These are phyloP conservation scores for Aspergillus leporis DNA, from an alignment of 495 filamentous ascomycete genomes.

Conservation along the genomic window DNA sequence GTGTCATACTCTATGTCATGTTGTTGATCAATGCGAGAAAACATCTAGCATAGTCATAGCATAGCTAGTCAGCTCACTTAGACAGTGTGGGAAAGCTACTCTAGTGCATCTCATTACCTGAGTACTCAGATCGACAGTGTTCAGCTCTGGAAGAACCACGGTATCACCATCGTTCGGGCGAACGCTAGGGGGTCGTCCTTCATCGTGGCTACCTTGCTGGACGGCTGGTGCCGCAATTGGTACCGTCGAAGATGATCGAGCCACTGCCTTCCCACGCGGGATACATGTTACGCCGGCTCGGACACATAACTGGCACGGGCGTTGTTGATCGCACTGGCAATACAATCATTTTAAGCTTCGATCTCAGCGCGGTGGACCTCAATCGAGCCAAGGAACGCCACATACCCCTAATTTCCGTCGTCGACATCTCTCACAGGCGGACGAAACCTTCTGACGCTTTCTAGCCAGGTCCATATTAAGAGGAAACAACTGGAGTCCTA, in stretches of 20 bases:
- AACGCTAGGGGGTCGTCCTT: background rate
- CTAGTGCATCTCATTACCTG: background rate
- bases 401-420: conserved; percentile 1
- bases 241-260: too few relatives aligned
- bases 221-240: too few relatives aligned
- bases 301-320: conserved; percentile 6
- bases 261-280: background rate
- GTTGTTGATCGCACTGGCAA: conserved; percentile 2
- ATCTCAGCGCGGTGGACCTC: background rate
- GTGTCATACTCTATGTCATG: conserved; percentile 6
- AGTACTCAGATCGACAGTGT: conserved; percentile 2
- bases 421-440: conserved; percentile 3
- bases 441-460: conserved; percentile 4
- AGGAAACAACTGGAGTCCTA: too few relatives aligned
- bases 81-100: too few relatives aligned
- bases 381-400: background rate
- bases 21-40: background rate
- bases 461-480: background rate
- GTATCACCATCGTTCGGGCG: background rate
- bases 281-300: conserved; percentile 4
- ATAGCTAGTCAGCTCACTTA: background rate
- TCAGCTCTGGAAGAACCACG: background rate
- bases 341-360: too few relatives aligned
- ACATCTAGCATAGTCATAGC: background rate
- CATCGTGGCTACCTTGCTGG: too few relatives aligned